These are phyloP conservation scores for Botrytis pseudocinerea DNA, from an alignment of 2,329 filamentous ascomycete genomes.

Conservation along the genomic window DNA sequence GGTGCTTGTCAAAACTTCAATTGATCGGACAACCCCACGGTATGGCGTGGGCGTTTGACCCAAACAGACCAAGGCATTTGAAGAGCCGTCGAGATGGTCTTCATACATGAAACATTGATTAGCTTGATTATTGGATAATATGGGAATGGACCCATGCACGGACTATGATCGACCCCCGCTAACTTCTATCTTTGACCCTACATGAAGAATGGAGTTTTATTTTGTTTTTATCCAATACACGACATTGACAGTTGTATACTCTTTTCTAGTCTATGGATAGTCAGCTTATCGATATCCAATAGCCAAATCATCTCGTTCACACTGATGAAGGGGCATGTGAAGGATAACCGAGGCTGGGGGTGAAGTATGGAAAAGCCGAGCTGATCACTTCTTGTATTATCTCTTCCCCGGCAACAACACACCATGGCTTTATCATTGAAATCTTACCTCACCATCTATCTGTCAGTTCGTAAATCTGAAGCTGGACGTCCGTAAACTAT, in stretches of 20 bases:
- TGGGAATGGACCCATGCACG: not conserved
- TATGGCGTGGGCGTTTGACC: conserved; percentile 9
- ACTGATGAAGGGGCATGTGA: not conserved
- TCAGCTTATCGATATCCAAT: not conserved
- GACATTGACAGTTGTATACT: not conserved
- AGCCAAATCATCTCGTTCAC: not conserved
- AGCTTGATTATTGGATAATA: conserved; percentile 4
- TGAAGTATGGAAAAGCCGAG: not conserved
- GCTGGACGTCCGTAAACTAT: conserved; percentile 13
- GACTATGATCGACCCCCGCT: conserved; percentile 2
- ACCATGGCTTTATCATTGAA: no score
- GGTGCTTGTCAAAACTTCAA: not conserved
- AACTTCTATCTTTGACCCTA: conserved; percentile 10
- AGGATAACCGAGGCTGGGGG: not conserved
- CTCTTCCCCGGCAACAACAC: not conserved
- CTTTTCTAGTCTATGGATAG: not conserved
- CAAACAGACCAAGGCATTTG: not conserved
- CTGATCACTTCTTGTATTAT: not conserved
- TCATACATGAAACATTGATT: not conserved
- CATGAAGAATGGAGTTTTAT: not conserved
- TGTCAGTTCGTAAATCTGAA: conserved; percentile 1
- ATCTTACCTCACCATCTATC: not conserved
- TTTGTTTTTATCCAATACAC: not conserved
- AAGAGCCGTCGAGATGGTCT: not conserved
- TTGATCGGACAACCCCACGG: conserved; percentile 20